Base-by-base conservation (phyloP, 371 early-diverging fungal species). In the Mortierella sp. region DNA sequence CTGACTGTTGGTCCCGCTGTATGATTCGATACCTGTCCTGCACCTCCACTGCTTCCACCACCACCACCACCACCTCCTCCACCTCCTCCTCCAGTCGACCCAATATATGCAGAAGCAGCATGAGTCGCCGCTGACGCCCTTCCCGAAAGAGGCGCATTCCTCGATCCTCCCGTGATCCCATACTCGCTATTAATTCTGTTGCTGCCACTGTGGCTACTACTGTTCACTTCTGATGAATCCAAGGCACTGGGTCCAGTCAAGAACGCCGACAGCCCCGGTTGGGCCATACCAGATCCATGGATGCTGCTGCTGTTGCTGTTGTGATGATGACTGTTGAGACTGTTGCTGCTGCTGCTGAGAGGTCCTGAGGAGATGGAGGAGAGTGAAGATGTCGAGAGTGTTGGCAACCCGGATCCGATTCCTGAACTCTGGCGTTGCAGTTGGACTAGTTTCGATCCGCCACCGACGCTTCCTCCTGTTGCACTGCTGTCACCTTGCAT, bases 231-330 rank as follows among this genome's bases (percentile, higher is more conserved):
- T 64, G 48, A 43, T 47, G 71, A 61, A 3, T 67, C 72, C 13
- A 68, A 13, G 50, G 65, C 16, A 64, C 65, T 70, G 39, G 79
- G 70, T 26, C 66, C 66, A 9, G 79, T 79, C 47, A 79, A 47
- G 61, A 79, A 79, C 0, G 79, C 79, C 5, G 79, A 79, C 16
- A 79, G 69, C 67, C 79, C 71, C 16, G 79, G 79, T 24, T 79
- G 71, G 16, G 64, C 34, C 13, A 63, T 71, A 16, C 71, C 68
- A 29, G 63, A 39, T 45, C 77, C 77, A 64, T 67, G 71, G 22
- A 34, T 24, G 40, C 24, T 68, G 64, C n/a, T 29, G 39, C 34
- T 39, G 45, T 24, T 66, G 37, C 61, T 61, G 39, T 37, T 58
- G 48, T 34, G 61, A 68, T 63, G 68, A 48, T 31, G 37, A 37